Percentiles rank a stretch among this genome's conserved stretches.
Conservation (phyloP, 768 basidiomycete species). For the Amylocystis lapponica region DNA sequence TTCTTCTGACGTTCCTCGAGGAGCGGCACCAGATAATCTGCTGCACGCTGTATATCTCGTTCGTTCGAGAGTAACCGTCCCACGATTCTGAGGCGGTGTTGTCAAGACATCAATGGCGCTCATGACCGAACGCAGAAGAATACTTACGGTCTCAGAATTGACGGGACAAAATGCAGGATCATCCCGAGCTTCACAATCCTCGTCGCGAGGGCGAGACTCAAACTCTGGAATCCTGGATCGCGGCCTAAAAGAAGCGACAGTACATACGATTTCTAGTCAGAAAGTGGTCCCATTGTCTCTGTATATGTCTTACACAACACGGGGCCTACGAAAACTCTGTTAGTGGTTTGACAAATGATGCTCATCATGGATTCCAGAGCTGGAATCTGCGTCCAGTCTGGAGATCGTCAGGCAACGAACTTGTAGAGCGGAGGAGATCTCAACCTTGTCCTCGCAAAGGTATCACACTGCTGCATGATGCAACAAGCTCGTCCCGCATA, state of each 20-base stretch:
- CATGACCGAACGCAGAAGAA: background rate
- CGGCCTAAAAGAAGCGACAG: constrained; percentile 27
- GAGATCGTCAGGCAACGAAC: background rate
- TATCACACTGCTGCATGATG: constrained; percentile 36
- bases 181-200: constrained; percentile 27
- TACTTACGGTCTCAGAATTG: constrained; percentile 39
- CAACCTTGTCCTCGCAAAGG: constrained; percentile 6
- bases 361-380: constrained; percentile 25
- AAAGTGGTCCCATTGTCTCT: background rate
- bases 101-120: background rate
- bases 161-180: constrained; percentile 34
- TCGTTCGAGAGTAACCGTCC: constrained; percentile 11
- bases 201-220: constrained; percentile 30
- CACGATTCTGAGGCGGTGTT: constrained; percentile 9
- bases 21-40: constrained; percentile 25
- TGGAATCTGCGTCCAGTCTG: constrained; percentile 32
- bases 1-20: constrained; percentile 29
- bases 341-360: constrained; percentile 34
- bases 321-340: constrained; percentile 40
- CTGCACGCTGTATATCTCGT: constrained; percentile 8
- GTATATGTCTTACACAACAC: constrained; percentile 33
- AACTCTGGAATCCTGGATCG: constrained; percentile 32
- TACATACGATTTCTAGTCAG: background rate
- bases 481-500: constrained; percentile 39
- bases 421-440: background rate